phyloP scores from a whole-genome alignment of 345 rosid species.

The Salix arbutifolia region DNA sequence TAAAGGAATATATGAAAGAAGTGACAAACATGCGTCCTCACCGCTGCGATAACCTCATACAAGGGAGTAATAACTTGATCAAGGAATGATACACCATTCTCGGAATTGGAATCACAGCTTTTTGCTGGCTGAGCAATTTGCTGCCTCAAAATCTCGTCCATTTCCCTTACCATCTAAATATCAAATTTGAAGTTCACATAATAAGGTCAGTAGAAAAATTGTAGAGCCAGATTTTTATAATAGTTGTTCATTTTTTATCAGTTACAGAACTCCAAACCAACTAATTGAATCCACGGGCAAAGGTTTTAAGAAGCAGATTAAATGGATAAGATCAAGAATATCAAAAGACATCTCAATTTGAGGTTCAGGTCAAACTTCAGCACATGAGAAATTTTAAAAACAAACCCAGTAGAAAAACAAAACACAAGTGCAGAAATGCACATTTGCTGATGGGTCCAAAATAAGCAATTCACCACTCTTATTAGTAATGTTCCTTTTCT shows the following conservation, averaged over 20 bases:
- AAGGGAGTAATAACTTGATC: conserved; percentile 75
- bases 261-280: neutral
- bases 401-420: neutral
- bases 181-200: conserved; percentile 5
- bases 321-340: too few species aligned
- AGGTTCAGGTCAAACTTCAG: neutral
- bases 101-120: conserved; percentile 52
- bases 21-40: conserved; percentile 29
- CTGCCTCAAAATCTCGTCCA: conserved; percentile 78
- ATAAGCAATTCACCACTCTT: neutral
- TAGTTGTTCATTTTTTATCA: neutral
- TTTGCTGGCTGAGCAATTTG: conserved; percentile 67
- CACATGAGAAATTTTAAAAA: neutral
- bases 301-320: too few species aligned
- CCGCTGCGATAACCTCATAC: conserved; percentile 81
- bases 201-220: neutral
- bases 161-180: conserved; percentile 85
- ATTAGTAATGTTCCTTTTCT: neutral
- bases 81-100: conserved; percentile 68
- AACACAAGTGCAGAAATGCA: too few species aligned
- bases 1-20: neutral
- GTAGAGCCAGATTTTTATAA: neutral
- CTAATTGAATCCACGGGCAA: too few species aligned
- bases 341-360: too few species aligned
- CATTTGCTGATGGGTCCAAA: neutral